phyloP scores from a whole-genome alignment of 176 grass and related monocot genomes.

The Thalia dealbata region DNA sequence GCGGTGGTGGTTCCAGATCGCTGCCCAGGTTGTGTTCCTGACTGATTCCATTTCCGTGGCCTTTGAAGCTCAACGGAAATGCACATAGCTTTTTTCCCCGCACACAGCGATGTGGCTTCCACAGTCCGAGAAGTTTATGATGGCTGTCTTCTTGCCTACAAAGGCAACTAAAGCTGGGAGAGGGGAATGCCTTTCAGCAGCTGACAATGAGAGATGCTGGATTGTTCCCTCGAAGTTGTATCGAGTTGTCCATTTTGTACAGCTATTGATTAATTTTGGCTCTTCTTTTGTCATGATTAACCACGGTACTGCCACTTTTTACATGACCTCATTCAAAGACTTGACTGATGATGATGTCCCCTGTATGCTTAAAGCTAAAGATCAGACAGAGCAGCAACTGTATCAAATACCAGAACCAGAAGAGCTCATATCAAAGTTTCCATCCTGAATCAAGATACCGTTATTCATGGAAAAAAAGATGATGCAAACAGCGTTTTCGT shows the following conservation, averaged over 20 bases:
- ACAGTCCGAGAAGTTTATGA: neutral
- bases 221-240: neutral
- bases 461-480: too few species aligned
- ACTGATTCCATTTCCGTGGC: constrained; percentile 4
- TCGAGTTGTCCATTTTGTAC: constrained; percentile 9
- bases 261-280: constrained; percentile 3
- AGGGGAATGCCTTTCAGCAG: neutral
- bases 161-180: neutral
- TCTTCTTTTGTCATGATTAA: constrained; percentile 4
- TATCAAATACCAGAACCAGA: too few species aligned
- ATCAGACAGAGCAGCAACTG: too few species aligned
- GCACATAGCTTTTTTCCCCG: constrained; percentile 29
- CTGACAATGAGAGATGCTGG: constrained; percentile 3
- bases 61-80: neutral
- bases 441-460: too few species aligned
- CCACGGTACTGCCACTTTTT: neutral
- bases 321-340: neutral
- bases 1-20: constrained; percentile 29
- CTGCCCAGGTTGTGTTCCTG: constrained; percentile 93
- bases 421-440: too few species aligned
- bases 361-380: neutral
- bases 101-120: constrained; percentile 26
- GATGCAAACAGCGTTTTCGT: too few species aligned
- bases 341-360: neutral
- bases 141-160: neutral